A percentile compares a stretch with the other conserved stretches of the same genome.
Conservation (phyloP, 805 yeast genomes). For the Yarrowia sp. region DNA sequence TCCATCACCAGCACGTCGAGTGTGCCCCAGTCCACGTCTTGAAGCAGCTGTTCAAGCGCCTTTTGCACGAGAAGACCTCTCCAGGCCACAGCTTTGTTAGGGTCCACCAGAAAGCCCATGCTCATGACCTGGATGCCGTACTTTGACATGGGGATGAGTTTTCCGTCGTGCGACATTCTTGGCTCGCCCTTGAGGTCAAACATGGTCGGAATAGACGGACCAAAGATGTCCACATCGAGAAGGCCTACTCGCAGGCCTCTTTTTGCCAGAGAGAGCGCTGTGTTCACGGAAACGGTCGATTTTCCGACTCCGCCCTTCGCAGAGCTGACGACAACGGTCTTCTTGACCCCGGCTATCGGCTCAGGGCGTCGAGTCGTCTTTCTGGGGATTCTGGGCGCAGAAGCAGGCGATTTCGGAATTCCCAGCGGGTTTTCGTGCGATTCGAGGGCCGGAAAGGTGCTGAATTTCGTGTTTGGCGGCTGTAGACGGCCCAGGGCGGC, state of each 20-base stretch:
- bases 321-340: conserved; percentile 64
- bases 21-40: conserved; percentile 72
- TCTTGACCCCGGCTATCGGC: conserved; percentile 56
- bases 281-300: conserved; percentile 65
- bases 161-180: conserved; percentile 49
- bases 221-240: conserved; percentile 78
- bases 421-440: conserved; percentile 56
- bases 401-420: conserved; percentile 41
- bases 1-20: conserved; percentile 72
- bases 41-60: conserved; percentile 78
- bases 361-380: conserved; percentile 40
- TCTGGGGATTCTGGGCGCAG: conserved; percentile 54
- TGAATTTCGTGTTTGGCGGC: background rate
- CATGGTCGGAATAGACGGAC: conserved; percentile 77
- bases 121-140: conserved; percentile 84
- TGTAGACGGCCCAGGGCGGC: background rate
- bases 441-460: background rate
- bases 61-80: conserved; percentile 84
- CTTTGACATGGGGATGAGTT: conserved; percentile 63
- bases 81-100: conserved; percentile 73
- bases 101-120: conserved; percentile 75
- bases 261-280: conserved; percentile 59
- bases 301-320: conserved; percentile 85
- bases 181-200: conserved; percentile 73
- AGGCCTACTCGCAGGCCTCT: conserved; percentile 61